A percentile compares a stretch with the other conserved stretches of the same genome.
These are phyloP conservation scores for Tetrapisispora iriomotensis DNA, from an alignment of 805 yeast species.

Conservation along the genomic window DNA sequence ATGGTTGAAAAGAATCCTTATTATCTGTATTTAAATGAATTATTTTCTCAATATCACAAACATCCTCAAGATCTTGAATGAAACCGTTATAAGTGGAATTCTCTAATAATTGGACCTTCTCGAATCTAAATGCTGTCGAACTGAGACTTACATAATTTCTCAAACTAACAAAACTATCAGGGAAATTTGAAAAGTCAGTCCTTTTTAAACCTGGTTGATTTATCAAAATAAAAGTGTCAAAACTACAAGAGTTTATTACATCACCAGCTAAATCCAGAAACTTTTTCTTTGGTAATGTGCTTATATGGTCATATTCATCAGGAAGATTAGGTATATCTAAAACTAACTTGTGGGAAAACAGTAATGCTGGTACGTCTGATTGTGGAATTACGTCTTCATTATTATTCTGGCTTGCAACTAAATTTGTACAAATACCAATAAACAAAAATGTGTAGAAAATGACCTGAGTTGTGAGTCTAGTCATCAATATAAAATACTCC, in stretches of 20 bases:
- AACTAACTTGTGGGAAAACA: neutral
- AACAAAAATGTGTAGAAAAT: neutral
- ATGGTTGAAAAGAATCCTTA: conserved; percentile 41
- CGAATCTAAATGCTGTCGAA: conserved; percentile 54
- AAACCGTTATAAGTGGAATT: conserved; percentile 14
- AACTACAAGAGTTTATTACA: conserved; percentile 34
- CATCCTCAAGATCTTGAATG: conserved; percentile 9
- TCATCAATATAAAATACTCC: too few relatives aligned
- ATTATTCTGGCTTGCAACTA: too few relatives aligned
- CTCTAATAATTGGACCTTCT: conserved; percentile 33
- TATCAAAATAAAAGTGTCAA: conserved; percentile 49
- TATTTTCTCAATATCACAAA: conserved; percentile 20
- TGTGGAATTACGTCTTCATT: neutral
- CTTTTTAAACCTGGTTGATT: conserved; percentile 43
- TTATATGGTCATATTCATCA: conserved; percentile 9
- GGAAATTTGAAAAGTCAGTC: conserved; percentile 37
- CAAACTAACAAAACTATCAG: conserved; percentile 36
- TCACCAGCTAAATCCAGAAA: conserved; percentile 26
- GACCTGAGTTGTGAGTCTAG: neutral
- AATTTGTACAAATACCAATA: neutral
- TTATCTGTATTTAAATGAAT: conserved; percentile 26
- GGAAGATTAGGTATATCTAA: neutral
- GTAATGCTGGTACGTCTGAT: conserved; percentile 2
- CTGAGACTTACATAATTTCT: conserved; percentile 43
- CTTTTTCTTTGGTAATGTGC: conserved; percentile 18